Evolutionary conservation across 2,329 filamentous ascomycete species (phyloP).

Genomic region (Colletotrichum sp.): DNA sequence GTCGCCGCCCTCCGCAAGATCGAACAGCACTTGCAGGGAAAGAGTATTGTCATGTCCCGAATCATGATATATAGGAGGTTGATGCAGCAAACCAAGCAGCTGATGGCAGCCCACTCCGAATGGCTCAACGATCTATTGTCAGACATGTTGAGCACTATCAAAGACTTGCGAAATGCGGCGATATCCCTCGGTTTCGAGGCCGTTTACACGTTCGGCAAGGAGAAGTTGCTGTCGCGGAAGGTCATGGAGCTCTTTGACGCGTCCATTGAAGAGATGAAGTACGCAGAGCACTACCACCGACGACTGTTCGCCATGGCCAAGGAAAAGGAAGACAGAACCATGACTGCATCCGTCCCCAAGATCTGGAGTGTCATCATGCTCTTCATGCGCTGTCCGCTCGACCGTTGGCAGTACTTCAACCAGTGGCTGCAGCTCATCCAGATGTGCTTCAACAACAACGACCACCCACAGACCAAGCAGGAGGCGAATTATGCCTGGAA

Average conservation of each 20-base stretch:
- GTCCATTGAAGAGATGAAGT: conserved; percentile 63
- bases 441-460: conserved; percentile 81
- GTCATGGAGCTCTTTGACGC: conserved; percentile 68
- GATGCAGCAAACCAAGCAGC: conserved; percentile 69
- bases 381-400: conserved; percentile 70
- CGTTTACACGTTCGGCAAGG: conserved; percentile 71
- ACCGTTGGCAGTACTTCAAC: conserved; percentile 74
- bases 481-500: conserved; percentile 89
- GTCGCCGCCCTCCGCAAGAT: conserved; percentile 75
- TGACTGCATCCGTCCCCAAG: conserved; percentile 70
- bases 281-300: conserved; percentile 72
- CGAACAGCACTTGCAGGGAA: conserved; percentile 76
- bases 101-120: conserved; percentile 74
- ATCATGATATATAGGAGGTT: conserved; percentile 81
- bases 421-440: conserved; percentile 83
- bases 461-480: conserved; percentile 66
- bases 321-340: conserved; percentile 60
- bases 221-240: conserved; percentile 69
- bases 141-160: conserved; percentile 79
- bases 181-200: conserved; percentile 77
- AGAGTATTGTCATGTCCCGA: conserved; percentile 79
- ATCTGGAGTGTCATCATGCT: conserved; percentile 88
- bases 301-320: conserved; percentile 73
- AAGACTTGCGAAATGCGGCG: conserved; percentile 77
- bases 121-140: conserved; percentile 87